Evolutionary conservation across 345 rosid genomes (phyloP).

Genomic region (Stellera chamaejasme): DNA sequence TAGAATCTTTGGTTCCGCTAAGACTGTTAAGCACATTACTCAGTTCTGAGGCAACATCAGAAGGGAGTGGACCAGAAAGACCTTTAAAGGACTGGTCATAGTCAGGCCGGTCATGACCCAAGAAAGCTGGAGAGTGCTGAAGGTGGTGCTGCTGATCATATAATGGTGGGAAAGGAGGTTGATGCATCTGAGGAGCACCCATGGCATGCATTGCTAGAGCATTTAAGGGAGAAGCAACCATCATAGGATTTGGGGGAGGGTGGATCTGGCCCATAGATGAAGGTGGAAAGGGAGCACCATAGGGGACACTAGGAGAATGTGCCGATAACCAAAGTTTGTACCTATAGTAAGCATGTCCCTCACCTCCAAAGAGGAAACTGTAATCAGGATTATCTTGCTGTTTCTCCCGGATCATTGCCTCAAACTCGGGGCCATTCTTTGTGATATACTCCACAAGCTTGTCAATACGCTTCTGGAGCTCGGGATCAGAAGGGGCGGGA

Average conservation of each 20-base stretch:
- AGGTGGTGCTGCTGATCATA: constrained; percentile 73
- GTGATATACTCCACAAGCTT: constrained; percentile 86
- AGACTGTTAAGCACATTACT: constrained; percentile 61
- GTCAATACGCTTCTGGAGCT: constrained; percentile 93
- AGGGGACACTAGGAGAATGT: constrained; percentile 50
- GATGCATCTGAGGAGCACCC: constrained; percentile 66
- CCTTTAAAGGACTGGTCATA: constrained; percentile 75
- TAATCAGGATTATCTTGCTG: constrained; percentile 95
- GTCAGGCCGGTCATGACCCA: constrained; percentile 53
- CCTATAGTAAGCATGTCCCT: constrained; percentile 81
- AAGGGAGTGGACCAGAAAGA: constrained; percentile 78
- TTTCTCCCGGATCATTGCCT: constrained; percentile 90
- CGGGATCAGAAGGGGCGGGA: constrained; percentile 89
- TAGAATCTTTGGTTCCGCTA: constrained; percentile 95
- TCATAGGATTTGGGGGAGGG: constrained; percentile 60
- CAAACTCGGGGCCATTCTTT: constrained; percentile 96
- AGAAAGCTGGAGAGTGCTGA: constrained; percentile 61
- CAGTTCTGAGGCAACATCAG: constrained; percentile 86
- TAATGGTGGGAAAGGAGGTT: constrained; percentile 65
- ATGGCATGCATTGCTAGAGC: constrained; percentile 39
- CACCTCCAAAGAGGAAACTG: constrained; percentile 86
- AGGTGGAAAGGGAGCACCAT: constrained; percentile 45
- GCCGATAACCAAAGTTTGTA: constrained; percentile 78
- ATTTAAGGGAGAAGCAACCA: constrained; percentile 37
- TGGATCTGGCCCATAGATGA: constrained; percentile 34